Base-by-base conservation (phyloP, 495 filamentous ascomycete genomes). In the Penicillium paradoxum region DNA sequence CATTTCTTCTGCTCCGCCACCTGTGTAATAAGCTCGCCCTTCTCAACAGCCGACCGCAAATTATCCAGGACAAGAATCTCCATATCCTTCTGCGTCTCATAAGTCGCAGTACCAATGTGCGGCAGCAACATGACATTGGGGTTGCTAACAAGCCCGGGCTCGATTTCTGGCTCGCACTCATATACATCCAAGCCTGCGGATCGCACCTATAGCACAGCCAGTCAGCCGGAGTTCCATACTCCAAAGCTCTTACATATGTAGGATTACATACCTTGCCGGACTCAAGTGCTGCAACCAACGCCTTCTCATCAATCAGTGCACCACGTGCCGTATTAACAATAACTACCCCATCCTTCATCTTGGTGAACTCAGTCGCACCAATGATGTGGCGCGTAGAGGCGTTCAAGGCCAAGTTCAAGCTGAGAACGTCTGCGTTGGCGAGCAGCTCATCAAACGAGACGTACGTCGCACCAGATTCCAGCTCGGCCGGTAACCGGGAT, bases 291-390 rank as follows among this genome's bases (percentile, higher is more conserved):
- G 77, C 74, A 8, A 88, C 88, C 18, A 91, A 80, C 13, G 85
- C 87, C 58, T 78, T 72, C 76, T 95, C 89, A 58, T 95, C 85
- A 33, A 92, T 82, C 50, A 89, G 71, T 27, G 86, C 86, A 18
- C 89, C 89, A 6, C 89, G 81, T 5, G 89, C 89, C 3, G 90
- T 91, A 63, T 95, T 95, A 14, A 92, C 81, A 46, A 92, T 78
- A 60, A 90, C 87, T 13, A 87, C 81, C 11, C 89, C 89, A 56
- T 80, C 78, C 63, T 90, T 91, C 78, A 92, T 85, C 64, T 85
- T 79, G 49, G 65, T 67, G 57, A 92, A 78, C 57, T 89, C 79
- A 41, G 76, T 74, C 14, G 73, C 76, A 41, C 79, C 83, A 52
- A 92, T 84, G 44, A 85, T 88, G 59, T 90, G 81, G 36, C 71